phyloP scores from a whole-genome alignment of 495 filamentous ascomycete genomes.

The Penicillium psychrofluorescens region DNA sequence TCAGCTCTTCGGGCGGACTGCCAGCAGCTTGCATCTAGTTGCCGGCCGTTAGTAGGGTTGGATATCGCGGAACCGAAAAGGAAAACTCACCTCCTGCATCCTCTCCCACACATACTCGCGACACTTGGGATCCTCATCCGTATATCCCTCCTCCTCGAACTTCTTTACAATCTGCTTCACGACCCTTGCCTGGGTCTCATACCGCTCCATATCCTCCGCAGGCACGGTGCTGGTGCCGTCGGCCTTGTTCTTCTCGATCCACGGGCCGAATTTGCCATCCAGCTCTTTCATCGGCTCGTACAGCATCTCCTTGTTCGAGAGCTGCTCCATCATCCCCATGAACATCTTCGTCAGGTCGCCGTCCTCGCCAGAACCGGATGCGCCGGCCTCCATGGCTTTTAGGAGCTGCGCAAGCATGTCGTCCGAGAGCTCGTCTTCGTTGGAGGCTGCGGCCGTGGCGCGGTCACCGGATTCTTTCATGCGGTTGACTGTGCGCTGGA shows the following conservation, averaged over 20 bases:
- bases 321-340: conserved; percentile 95
- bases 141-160: conserved; percentile 74
- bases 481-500: conserved; percentile 83
- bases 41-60: conserved; percentile 5
- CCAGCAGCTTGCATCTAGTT: conserved; percentile 88
- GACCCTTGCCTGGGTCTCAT: conserved; percentile 73
- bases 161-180: conserved; percentile 80
- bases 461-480: conserved; percentile 83
- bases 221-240: conserved; percentile 40
- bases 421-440: conserved; percentile 57
- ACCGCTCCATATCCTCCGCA: conserved; percentile 67
- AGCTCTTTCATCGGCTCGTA: conserved; percentile 99
- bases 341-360: conserved; percentile 90
- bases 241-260: conserved; percentile 71
- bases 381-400: conserved; percentile 61
- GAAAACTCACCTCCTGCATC: conserved; percentile 81
- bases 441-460: conserved; percentile 64
- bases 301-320: conserved; percentile 95
- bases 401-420: conserved; percentile 81
- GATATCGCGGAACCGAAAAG: conserved; percentile 2
- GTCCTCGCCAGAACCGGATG: conserved; percentile 59
- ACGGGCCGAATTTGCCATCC: conserved; percentile 79
- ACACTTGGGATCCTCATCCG: conserved; percentile 72
- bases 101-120: conserved; percentile 89
- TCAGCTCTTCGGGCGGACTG: conserved; percentile 80